Evolutionary conservation across 257 asterid genomes (phyloP), one percentile per base, ranked within the genome.

Genomic region (Anisodus tanguticus): DNA sequence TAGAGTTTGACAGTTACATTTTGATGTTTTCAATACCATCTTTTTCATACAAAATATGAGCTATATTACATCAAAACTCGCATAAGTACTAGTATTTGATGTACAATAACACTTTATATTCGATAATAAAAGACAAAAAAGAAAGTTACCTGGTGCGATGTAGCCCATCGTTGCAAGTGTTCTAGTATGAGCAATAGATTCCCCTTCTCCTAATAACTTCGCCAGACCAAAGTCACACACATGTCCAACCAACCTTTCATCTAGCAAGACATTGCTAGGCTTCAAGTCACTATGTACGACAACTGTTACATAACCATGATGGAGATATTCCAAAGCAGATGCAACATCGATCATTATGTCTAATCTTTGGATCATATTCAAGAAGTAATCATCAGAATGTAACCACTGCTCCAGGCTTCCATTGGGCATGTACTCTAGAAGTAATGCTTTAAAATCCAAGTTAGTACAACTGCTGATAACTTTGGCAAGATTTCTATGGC

Each of bases 81-180:
- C n/a, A 11, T 15, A 16, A 16, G 26, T 8, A 59, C 16, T 16
- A 59, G 26, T 59, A 59, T 15, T 57, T 15, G 13, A 1, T 69
- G 13, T 4, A 41, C 45, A 15, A 37, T 37, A 67, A 35, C n/a
- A 37, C 15, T 0, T 17, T 5, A 8, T n/a, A 71, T 22, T 1
- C 3, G 12, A 37, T 26, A 12, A 37, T 0, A 22, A 13, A 53
- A 78, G 7, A 26, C 26, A 2, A 4, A 51, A 51, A 26, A 26
- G 82, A 78, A 55, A 78, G 45, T 53, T 35, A 78, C 82, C 82
- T 77, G 82, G 82, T 77, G 79, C 79, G 43, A 70, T 70, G 15
- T 70, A 43, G 0, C 79, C 79, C 79, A 70, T 43, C 5, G 37
- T 77, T 0, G 82, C 47, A 51, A 26, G 66, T 11, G 82, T 51